Evolutionary conservation across 176 grass and related monocot species (phyloP), one percentile per base, ranked within the genome.

Genomic region (Thinopyrum elongatum): DNA sequence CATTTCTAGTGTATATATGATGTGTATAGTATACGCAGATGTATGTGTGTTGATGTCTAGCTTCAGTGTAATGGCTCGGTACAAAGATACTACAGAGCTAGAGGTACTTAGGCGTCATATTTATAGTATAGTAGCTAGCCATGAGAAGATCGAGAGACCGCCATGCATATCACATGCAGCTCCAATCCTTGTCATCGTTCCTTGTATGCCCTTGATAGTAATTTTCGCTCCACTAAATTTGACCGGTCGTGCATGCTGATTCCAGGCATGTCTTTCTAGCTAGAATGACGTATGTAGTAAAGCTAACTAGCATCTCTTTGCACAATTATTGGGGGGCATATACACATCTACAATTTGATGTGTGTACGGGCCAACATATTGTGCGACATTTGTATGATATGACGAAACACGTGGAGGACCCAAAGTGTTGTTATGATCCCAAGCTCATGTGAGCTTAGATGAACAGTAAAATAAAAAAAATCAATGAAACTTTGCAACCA

Each of bases 51-150:
- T 22, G 78, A 31, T 62, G 67, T 72, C 33, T 72, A 42, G 70
- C 70, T 71, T 8, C 67, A 7, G 19, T 44, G 51, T 27, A 6
- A 8, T 83, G 28, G 41, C 6, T 30, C 65, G 70, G 58, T 41
- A 49, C 14, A 51, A 36, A 23, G 72, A 31, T 34, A 17, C 59
- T 34, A 17, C 39, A 82, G 14, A 22, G 8, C 30, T 59, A 51
- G 72, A 51, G 72, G 25, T 39, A 12, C 15, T 29, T 13, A 19
- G 14, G 53, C 7, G 70, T 63, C 66, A 4, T 84, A 62, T 84
- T 84, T 84, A 84, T 84, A 83, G 81, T 83, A 83, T 83, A 84
- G 82, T 33, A 33, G 53, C 34, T 12, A 30, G 28, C 51, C 47
- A 41, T 22, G 81, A 73, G 68, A 66, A 36, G 41, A 13, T 46